These are phyloP conservation scores for Arctium lappa DNA, from an alignment of 129 eudicot species.

Conservation along the genomic window DNA sequence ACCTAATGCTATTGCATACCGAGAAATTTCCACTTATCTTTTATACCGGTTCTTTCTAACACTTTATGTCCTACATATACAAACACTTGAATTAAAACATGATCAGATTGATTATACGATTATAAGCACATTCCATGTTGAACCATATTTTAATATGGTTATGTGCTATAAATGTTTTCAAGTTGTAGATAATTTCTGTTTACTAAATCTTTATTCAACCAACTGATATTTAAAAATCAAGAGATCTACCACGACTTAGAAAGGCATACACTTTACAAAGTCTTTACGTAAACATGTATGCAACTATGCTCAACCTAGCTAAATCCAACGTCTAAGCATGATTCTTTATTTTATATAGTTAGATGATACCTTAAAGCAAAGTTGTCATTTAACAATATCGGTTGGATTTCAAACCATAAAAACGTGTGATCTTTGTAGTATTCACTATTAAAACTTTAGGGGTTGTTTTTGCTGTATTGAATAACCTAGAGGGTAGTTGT, in stretches of 20 bases:
- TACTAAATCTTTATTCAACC: background rate
- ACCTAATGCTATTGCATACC: too few species aligned
- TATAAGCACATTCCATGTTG: too few species aligned
- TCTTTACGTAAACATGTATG: background rate
- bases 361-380: background rate
- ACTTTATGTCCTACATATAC: background rate
- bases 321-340: background rate
- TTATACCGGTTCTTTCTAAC: background rate
- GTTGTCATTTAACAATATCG: background rate
- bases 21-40: background rate
- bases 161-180: background rate
- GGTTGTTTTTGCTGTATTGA: background rate
- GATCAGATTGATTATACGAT: background rate
- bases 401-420: background rate
- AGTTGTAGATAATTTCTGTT: background rate
- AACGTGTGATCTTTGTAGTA: background rate
- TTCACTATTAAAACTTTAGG: background rate
- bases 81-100: background rate
- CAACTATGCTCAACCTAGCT: background rate
- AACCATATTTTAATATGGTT: background rate
- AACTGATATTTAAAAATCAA: too few species aligned
- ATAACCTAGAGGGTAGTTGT: slow-evolving; percentile 4
- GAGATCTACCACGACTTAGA: background rate
- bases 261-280: background rate
- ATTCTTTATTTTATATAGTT: background rate